These are phyloP conservation scores for Phytophthora macrochlamydospora DNA, from an alignment of 352 stramenopile genomes.

Conservation along the genomic window DNA sequence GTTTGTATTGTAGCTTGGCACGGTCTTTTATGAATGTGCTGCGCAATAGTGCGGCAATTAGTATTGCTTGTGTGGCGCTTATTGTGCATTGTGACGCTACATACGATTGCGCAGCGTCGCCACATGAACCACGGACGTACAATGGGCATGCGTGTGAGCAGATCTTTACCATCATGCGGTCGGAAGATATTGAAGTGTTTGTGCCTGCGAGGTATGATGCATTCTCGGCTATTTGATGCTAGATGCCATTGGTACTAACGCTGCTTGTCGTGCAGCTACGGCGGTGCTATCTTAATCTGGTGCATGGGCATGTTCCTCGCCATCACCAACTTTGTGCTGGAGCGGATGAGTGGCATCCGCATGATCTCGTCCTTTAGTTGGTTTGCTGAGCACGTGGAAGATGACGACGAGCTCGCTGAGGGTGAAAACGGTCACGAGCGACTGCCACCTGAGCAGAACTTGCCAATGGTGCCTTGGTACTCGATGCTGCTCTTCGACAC, in stretches of 20 bases:
- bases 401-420: slow-evolving; percentile 48
- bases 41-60: slow-evolving; percentile 84
- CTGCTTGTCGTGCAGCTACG: slow-evolving; percentile 50
- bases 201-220: slow-evolving; percentile 63
- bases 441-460: slow-evolving; percentile 69
- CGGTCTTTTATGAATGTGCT: slow-evolving; percentile 83
- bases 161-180: slow-evolving; percentile 73
- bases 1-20: slow-evolving; percentile 41
- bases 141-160: slow-evolving; percentile 82
- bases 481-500: slow-evolving; percentile 93
- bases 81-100: slow-evolving; percentile 84
- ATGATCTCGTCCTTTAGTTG: slow-evolving; percentile 82
- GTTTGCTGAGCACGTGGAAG: slow-evolving; percentile 55
- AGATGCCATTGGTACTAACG: neutral
- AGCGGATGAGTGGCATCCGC: slow-evolving; percentile 79
- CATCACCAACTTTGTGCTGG: slow-evolving; percentile 86
- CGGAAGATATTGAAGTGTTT: slow-evolving; percentile 48
- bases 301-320: slow-evolving; percentile 78
- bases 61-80: slow-evolving; percentile 78
- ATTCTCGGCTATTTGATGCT: neutral
- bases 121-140: slow-evolving; percentile 56
- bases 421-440: slow-evolving; percentile 60
- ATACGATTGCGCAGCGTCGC: slow-evolving; percentile 41
- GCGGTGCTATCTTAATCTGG: slow-evolving; percentile 84
- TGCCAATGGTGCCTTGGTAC: slow-evolving; percentile 95